phyloP scores from a whole-genome alignment of 2,329 filamentous ascomycete genomes.

The Fusarium pseudoanthophilum region DNA sequence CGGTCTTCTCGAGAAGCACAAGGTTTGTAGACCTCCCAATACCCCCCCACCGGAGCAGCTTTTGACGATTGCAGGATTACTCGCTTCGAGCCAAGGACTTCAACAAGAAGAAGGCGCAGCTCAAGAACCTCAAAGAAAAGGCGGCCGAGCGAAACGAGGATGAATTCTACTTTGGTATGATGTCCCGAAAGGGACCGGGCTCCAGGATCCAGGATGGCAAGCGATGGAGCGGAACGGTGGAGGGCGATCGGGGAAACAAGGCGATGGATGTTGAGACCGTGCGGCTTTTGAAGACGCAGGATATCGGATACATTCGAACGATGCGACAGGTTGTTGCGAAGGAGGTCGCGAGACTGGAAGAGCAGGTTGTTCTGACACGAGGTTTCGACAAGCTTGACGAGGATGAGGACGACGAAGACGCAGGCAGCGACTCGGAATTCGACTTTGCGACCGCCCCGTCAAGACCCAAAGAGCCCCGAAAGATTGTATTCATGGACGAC shows the following conservation, averaged over 20 bases:
- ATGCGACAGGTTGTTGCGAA: constrained; percentile 69
- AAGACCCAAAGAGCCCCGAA: constrained; percentile 53
- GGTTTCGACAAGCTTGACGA: constrained; percentile 53
- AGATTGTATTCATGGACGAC: constrained; percentile 64
- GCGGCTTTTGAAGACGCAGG: constrained; percentile 75
- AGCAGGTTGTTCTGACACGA: constrained; percentile 60
- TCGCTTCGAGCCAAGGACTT: constrained; percentile 72
- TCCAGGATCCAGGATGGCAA: constrained; percentile 61
- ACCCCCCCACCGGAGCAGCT: constrained; percentile 13
- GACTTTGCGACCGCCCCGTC: constrained; percentile 44
- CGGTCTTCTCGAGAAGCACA: constrained; percentile 95
- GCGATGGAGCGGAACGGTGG: constrained; percentile 65
- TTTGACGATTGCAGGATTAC: constrained; percentile 63
- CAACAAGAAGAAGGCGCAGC: constrained; percentile 71
- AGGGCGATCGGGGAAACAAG: constrained; percentile 67
- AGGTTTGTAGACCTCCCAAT: constrained; percentile 60
- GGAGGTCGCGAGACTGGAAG: constrained; percentile 66
- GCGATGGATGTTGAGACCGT: constrained; percentile 67
- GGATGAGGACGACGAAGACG: constrained; percentile 47
- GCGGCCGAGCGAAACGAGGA: constrained; percentile 75
- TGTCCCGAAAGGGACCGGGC: constrained; percentile 68
- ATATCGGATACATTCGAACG: constrained; percentile 72
- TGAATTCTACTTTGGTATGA: constrained; percentile 79
- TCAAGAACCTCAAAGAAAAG: constrained; percentile 69
- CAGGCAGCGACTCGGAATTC: constrained; percentile 49